Conservation (phyloP, 352 stramenopile genomes). For the Globisporangium canariense region DNA sequence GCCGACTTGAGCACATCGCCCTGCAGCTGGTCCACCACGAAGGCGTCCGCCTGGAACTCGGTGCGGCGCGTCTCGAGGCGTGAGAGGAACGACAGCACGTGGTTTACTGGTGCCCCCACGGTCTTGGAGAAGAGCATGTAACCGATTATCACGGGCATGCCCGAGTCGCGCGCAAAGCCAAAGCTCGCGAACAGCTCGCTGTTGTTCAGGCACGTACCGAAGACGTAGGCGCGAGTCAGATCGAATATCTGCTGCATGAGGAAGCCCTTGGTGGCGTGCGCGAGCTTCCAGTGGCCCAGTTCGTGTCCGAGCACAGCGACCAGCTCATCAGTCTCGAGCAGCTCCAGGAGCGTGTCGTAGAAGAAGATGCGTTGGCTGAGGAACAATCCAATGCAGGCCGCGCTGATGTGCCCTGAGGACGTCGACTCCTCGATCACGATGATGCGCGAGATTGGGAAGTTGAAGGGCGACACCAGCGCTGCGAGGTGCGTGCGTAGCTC, state of each 20-base stretch:
- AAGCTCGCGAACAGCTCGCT: constrained; percentile 63
- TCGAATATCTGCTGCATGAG: neutral
- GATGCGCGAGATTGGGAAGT: constrained; percentile 75
- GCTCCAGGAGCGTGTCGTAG: constrained; percentile 1
- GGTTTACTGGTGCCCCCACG: neutral
- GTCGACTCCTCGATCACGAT: neutral
- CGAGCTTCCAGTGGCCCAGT: neutral
- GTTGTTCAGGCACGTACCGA: constrained; percentile 73
- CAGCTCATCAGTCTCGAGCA: neutral
- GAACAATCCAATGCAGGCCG: neutral
- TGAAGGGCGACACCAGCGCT: constrained; percentile 81
- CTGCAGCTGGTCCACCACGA: neutral
- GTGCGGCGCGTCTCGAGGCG: constrained; percentile 1
- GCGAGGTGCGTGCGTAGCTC: constrained; percentile 91
- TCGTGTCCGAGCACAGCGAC: neutral
- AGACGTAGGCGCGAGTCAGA: constrained; percentile 63
- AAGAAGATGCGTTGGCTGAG: neutral
- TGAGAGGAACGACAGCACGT: neutral
- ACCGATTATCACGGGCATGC: constrained; percentile 65
- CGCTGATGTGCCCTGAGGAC: neutral
- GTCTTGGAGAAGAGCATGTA: constrained; percentile 80
- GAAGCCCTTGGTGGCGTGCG: neutral
- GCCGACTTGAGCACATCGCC: neutral
- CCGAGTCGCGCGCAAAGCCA: constrained; percentile 40
- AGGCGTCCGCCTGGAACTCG: neutral